Evolutionary conservation across 2,329 filamentous ascomycete genomes (phyloP), one percentile per base, ranked within the genome.

Genomic region (Cladosporium velox): DNA sequence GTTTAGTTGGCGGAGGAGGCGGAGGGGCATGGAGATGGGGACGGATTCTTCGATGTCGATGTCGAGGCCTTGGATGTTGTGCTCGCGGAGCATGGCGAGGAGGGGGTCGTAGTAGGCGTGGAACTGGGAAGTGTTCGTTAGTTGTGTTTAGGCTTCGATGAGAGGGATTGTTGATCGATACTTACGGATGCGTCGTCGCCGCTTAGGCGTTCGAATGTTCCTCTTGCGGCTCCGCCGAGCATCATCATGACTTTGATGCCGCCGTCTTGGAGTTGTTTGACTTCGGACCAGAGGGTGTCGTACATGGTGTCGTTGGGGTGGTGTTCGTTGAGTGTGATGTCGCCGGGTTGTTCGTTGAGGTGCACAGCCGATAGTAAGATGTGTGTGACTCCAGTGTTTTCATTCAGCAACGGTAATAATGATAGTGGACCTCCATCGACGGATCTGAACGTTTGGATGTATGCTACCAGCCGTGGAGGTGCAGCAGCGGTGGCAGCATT

Each of bases 241-340:
- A 76, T 76, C 67, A 75, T 70, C 67, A 75, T 70, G 14, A 75
- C 72, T 65, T 74, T 75, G 28, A 75, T 69, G 35, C 74, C 74
- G 4, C 55, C 51, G 11, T 54, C 34, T 59, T 76, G 74, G 3
- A 76, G 58, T 28, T 69, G 61, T n/a, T 67, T 67, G 21, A 69
- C 70, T 54, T 75, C 72, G 8, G 64, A 65, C 73, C 73, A 76
- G 24, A 74, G 51, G 4, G 52, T 63, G 28, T 71, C 69, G 47
- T 61, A 74, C 30, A 67, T 62, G 2, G 70, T 65, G 28, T 65
- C 62, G 65, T 73, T 71, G 4, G 71, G 70, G 32, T 64, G 67
- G 63, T 72, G 64, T 58, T 76, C 73, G 64, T 76, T 75, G 49
- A 75, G 65, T 14, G 65, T 70, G 63, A 75, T 73, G 54, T 69